Evolutionary conservation across 2,329 filamentous ascomycete species (phyloP), one percentile per base, ranked within the genome.

Genomic region (Stromatinia cepivora): DNA sequence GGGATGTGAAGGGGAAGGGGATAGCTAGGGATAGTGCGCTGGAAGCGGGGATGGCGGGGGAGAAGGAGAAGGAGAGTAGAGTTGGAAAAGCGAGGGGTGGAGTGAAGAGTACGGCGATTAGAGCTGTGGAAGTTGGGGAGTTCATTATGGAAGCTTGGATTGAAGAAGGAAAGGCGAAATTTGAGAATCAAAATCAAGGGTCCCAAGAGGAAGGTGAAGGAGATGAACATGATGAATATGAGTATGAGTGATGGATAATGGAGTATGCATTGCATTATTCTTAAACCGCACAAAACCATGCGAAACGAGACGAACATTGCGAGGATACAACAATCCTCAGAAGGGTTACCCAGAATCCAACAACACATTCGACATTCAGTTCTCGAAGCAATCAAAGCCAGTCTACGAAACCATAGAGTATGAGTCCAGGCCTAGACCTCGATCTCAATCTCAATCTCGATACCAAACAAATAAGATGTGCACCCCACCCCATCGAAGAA

Each of bases 121-220:
- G 90, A 72, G 83, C 84, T 45, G 84, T 92, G 25, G 85, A 89
- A 73, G 85, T 87, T 3, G 89, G 88, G 5, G 87, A 89, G 70
- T 86, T 92, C 77, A 81, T 85, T 34, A 84, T 92, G 75, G 89
- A 92, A 77, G 83, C 88, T 69, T 92, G 88, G 89, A 84, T 91
- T 69, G 90, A 92, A 79, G 88, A 91, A 76, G 85, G 85, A 3
- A 75, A 70, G 39, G 74, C 73, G 15, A 78, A 77, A 59, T 67
- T 67, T 13, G 54, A 59, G 13, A 39, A 11, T 17, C 31, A 8
- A 7, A 25, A 31, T 9, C n/a, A 9, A 6, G 13, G 17, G 10
- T 45, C 57, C 25, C 57, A 22, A 31, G 39, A 46, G 25, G 34
- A 42, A n/a, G 2, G 11, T 17, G 46, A 20, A 20, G 13, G 39